Percentiles rank a stretch among this genome's conserved stretches.
phyloP scores from a whole-genome alignment of 257 asterid species.

The Petrea volubilis region DNA sequence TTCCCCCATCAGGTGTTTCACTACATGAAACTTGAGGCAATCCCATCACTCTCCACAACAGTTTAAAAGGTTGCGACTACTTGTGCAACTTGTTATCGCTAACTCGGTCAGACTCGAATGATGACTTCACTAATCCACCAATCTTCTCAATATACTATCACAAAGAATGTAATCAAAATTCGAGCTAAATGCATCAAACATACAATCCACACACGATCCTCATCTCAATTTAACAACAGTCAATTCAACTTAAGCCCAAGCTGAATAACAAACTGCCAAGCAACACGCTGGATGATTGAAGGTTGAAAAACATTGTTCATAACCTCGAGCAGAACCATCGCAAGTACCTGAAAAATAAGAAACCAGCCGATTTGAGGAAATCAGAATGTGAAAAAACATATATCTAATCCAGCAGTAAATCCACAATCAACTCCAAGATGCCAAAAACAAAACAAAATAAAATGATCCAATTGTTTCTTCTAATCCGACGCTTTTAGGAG shows the following conservation, averaged over 20 bases:
- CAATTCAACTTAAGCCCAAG: slow-evolving; percentile 12
- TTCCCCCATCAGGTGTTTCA: slow-evolving; percentile 44
- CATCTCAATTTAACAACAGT: slow-evolving; percentile 7
- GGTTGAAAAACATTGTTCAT: slow-evolving; percentile 4
- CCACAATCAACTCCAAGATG: slow-evolving; percentile 17
- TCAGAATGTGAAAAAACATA: not conserved
- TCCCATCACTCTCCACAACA: slow-evolving; percentile 50
- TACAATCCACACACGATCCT: not conserved
- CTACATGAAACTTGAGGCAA: slow-evolving; percentile 57
- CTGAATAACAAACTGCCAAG: slow-evolving; percentile 10
- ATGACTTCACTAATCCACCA: slow-evolving; percentile 10
- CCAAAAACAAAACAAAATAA: not conserved
- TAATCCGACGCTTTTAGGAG: slow-evolving; percentile 1
- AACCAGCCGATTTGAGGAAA: slow-evolving; percentile 10
- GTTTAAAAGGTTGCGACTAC: not conserved
- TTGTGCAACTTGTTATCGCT: not conserved
- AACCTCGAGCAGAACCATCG: slow-evolving; percentile 15
- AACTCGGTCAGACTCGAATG: not conserved
- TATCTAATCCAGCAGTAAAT: not conserved
- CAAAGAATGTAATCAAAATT: not conserved
- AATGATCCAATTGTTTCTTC: not conserved
- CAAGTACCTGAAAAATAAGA: slow-evolving; percentile 22
- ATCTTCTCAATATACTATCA: not conserved
- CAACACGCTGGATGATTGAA: not conserved
- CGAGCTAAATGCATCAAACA: slow-evolving; percentile 13